Evolutionary conservation across 2,329 filamentous ascomycete species (phyloP), one percentile per base, ranked within the genome.

Genomic region (Hymenoscyphus fructigenus): DNA sequence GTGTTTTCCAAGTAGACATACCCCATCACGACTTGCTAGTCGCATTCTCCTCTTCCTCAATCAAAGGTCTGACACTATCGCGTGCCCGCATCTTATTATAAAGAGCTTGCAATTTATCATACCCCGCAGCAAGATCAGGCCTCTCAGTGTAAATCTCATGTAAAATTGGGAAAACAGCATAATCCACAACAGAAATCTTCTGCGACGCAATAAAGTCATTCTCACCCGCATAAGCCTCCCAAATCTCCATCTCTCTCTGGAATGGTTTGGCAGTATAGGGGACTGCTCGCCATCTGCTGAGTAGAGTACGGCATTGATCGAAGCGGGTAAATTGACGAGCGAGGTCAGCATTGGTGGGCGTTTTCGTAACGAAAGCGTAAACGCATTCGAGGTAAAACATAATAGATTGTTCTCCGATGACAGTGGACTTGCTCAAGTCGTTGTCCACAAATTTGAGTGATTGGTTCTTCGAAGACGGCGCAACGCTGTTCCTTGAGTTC

Each of bases 381-480:
- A 80, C 76, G 1, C 83, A 79, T 65, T 91, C 84, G 0, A 91
- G 78, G 65, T 91, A 88, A 10, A 85, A 73, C 79, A 88, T 79
- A 65, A 88, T 83, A 38, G 81, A 81, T 1, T 82, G 61, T 50
- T 84, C 79, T 5, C 85, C 85, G 7, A 82, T 75, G 0, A 85
- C 78, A 0, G 75, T 76, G 1, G 84, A 81, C 65, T 79, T 80
- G 28, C 68, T 75, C 0, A 73, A 69, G 65, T 88, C 84, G 57
- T 84, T 86, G 69, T 88, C 85, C 29, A 83, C 76, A 60, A 86
- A 85, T 62, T 81, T 83, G 62, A 87, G 75, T 1, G 76, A 72
- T 3, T 75, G 50, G 15, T 68, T 70, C 6, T 73, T 71, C 1
- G 55, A 59, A 7, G 68, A 66, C 3, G 41, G 61, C 20, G 66